Conservation (phyloP, 371 early-diverging fungal species). For the Syncephalastrum sp. region DNA sequence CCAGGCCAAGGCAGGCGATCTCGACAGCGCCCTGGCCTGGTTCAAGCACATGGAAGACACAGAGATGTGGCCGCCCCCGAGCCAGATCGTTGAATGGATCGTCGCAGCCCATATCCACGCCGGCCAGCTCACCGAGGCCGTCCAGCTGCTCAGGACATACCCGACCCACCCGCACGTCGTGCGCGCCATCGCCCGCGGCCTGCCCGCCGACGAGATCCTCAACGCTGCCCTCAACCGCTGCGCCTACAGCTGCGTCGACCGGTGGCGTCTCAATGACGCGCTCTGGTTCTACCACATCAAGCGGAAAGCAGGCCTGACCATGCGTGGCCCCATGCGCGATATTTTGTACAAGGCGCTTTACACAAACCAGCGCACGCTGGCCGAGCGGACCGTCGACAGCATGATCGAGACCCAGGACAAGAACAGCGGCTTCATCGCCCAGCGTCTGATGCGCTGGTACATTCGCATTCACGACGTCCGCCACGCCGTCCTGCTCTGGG, state of each 20-base stretch:
- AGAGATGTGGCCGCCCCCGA: constrained; percentile 5
- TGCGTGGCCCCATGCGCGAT: constrained; percentile 9
- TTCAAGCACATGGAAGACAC: constrained; percentile 10
- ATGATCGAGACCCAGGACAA: constrained; percentile 17
- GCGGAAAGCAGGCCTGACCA: constrained; percentile 15
- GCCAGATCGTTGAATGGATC: constrained; percentile 13
- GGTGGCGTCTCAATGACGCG: constrained; percentile 23
- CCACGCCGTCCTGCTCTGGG: constrained; percentile 26
- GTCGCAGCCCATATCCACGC: constrained; percentile 16
- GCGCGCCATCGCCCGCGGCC: constrained; percentile 1
- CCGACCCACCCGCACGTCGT: constrained; percentile 1
- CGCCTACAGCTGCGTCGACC: constrained; percentile 16
- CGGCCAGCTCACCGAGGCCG: constrained; percentile 17
- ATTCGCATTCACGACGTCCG: constrained; percentile 15
- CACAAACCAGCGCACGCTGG: constrained; percentile 19
- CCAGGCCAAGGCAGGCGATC: constrained; percentile 15
- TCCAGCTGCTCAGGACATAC: constrained; percentile 9
- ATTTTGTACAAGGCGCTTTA: constrained; percentile 19
- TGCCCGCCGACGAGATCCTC: constrained; percentile 13
- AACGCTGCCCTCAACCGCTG: constrained; percentile 18
- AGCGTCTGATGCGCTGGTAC: constrained; percentile 20
- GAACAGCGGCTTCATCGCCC: constrained; percentile 4
- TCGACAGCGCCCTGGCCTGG: constrained; percentile 24
- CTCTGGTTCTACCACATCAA: constrained; percentile 21
- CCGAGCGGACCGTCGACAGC: constrained; percentile 13